These are phyloP conservation scores for Neostapfia colusana DNA, from an alignment of 176 grass and related monocot genomes.

Conservation along the genomic window DNA sequence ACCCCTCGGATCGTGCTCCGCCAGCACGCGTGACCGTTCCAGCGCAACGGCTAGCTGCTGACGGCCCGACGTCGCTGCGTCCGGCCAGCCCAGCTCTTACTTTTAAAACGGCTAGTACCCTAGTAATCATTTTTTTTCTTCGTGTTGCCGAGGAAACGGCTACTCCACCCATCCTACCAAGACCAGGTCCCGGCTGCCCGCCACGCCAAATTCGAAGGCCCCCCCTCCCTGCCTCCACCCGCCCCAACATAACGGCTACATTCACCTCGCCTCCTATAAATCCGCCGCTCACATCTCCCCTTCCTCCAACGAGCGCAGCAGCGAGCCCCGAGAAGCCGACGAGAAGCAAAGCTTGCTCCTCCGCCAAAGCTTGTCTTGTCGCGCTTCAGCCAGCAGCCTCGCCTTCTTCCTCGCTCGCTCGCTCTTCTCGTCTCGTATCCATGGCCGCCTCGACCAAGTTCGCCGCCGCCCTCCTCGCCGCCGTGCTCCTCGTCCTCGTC, in stretches of 20 bases:
- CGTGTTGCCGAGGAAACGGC: slow-evolving; percentile 53
- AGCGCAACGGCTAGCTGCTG: slow-evolving; percentile 57
- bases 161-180: slow-evolving; percentile 40
- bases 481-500: slow-evolving; percentile 29
- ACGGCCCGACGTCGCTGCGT: background rate
- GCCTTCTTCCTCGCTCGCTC: background rate
- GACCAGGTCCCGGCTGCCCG: background rate
- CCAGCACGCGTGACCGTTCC: slow-evolving; percentile 27
- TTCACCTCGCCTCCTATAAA: slow-evolving; percentile 41
- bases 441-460: slow-evolving; percentile 54
- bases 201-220: slow-evolving; percentile 59
- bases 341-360: slow-evolving; percentile 2
- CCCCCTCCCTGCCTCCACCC: slow-evolving; percentile 4
- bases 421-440: background rate
- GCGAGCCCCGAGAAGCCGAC: slow-evolving; percentile 35
- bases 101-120: slow-evolving; percentile 70
- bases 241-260: slow-evolving; percentile 54
- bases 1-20: background rate
- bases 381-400: background rate
- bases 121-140: background rate
- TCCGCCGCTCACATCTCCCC: background rate
- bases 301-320: background rate
- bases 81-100: background rate
- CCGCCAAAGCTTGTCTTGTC: background rate
- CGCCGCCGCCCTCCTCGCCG: slow-evolving; percentile 36